These are phyloP conservation scores for Trichophyton simii DNA, from an alignment of 2,329 filamentous ascomycete species.

Conservation along the genomic window DNA sequence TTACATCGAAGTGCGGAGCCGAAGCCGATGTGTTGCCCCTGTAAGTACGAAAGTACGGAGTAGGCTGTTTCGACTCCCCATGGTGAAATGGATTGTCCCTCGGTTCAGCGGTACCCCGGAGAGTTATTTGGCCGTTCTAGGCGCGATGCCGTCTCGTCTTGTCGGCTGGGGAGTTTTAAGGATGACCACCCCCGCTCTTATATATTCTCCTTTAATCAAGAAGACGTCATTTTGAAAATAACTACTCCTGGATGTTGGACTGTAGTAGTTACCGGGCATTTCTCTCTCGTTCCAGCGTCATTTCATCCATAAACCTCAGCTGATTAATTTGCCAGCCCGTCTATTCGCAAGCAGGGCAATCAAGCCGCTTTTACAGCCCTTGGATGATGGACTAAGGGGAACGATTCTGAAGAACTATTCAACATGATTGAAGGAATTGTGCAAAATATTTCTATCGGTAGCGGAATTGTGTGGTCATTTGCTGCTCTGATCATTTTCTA, in stretches of 20 bases:
- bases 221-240: background rate
- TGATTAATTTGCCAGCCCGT: background rate
- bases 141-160: background rate
- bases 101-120: background rate
- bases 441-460: background rate
- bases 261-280: too few species aligned
- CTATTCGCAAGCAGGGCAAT: background rate
- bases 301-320: background rate
- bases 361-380: background rate
- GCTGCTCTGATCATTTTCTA: background rate
- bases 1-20: background rate
- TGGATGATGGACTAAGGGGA: background rate
- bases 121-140: background rate
- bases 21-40: too few species aligned
- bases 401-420: background rate
- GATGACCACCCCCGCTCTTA: background rate
- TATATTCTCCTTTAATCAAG: background rate
- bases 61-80: too few species aligned
- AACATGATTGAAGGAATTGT: constrained; percentile 11
- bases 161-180: background rate
- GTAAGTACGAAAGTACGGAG: background rate
- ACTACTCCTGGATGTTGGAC: too few species aligned
- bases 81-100: background rate
- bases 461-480: constrained; percentile 2
- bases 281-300: background rate